phyloP scores from a whole-genome alignment of 2,329 filamentous ascomycete genomes.

The Pseudogymnoascus sp. region DNA sequence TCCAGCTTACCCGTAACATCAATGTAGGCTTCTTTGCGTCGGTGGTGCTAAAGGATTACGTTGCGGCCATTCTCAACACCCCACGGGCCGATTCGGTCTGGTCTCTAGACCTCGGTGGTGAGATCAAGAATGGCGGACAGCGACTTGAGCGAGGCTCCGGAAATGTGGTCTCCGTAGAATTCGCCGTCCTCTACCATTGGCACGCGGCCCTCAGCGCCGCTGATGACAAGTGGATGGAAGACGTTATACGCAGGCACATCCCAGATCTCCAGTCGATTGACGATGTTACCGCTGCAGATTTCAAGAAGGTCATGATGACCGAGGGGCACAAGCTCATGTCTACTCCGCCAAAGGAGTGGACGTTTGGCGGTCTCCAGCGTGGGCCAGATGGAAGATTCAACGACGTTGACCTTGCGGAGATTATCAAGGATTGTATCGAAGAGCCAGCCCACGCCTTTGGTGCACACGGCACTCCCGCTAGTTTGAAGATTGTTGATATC shows the following conservation, averaged over 20 bases:
- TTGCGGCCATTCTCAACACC: conserved; percentile 41
- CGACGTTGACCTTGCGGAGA: conserved; percentile 39
- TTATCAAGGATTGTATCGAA: conserved; percentile 42
- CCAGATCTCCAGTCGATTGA: conserved; percentile 39
- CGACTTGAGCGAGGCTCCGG: conserved; percentile 39
- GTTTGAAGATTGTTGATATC: conserved; percentile 42
- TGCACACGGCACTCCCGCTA: conserved; percentile 42
- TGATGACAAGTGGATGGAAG: conserved; percentile 42
- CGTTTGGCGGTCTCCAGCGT: conserved; percentile 37
- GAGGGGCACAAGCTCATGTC: conserved; percentile 34
- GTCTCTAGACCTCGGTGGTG: conserved; percentile 40
- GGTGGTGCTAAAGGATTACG: conserved; percentile 41
- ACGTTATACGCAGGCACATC: conserved; percentile 30
- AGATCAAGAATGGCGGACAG: conserved; percentile 37
- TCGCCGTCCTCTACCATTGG: conserved; percentile 43
- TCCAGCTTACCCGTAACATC: conserved; percentile 41
- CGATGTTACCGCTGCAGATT: conserved; percentile 39
- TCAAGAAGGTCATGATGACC: conserved; percentile 35
- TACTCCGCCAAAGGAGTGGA: conserved; percentile 35
- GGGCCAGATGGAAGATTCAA: conserved; percentile 37
- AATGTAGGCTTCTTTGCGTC: conserved; percentile 43
- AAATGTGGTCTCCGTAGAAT: conserved; percentile 41
- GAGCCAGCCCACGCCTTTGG: conserved; percentile 47
- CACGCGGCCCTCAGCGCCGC: conserved; percentile 40
- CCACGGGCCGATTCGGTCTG: conserved; percentile 40